These are phyloP conservation scores for Dictyostelium capitatum DNA, from an alignment of 78 protist genomes.

Conservation along the genomic window DNA sequence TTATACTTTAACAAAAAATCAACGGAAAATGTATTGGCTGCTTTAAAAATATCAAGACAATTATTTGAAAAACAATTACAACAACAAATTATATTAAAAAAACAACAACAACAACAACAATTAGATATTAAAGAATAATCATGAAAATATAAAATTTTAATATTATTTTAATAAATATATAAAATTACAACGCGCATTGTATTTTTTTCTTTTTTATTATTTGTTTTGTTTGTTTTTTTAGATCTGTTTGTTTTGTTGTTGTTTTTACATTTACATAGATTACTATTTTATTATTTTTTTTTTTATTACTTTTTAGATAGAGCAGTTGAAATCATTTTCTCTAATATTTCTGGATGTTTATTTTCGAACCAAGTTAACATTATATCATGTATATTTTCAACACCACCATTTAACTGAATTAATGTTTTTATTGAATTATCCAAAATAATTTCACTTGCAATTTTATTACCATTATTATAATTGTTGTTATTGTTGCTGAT, in stretches of 20 bases:
- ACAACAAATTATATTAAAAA: background rate
- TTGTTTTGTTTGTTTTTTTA: too few relatives aligned
- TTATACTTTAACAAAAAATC: background rate
- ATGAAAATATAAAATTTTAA: too few relatives aligned
- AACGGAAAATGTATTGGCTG: background rate
- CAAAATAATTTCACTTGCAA: conserved; percentile 67
- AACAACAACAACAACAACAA: conserved; percentile 1
- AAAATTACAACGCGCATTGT: too few relatives aligned
- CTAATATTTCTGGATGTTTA: conserved; percentile 22
- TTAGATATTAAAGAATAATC: too few relatives aligned
- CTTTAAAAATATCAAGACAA: background rate
- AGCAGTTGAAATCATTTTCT: conserved; percentile 25
- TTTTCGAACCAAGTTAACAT: conserved; percentile 54
- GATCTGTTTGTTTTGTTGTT: too few relatives aligned
- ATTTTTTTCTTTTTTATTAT: too few relatives aligned
- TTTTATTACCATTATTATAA: background rate
- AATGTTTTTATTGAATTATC: conserved; percentile 54
- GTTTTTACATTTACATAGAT: too few relatives aligned
- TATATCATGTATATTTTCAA: conserved; percentile 29
- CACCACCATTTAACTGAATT: conserved; percentile 42
- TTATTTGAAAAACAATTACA: background rate
- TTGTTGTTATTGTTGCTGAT: background rate
- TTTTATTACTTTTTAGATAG: too few relatives aligned
- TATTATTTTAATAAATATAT: too few relatives aligned
- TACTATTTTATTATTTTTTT: too few relatives aligned